Evolutionary conservation across 2,329 filamentous ascomycete genomes (phyloP).

Genomic region (Arthrobotrys megalospora): DNA sequence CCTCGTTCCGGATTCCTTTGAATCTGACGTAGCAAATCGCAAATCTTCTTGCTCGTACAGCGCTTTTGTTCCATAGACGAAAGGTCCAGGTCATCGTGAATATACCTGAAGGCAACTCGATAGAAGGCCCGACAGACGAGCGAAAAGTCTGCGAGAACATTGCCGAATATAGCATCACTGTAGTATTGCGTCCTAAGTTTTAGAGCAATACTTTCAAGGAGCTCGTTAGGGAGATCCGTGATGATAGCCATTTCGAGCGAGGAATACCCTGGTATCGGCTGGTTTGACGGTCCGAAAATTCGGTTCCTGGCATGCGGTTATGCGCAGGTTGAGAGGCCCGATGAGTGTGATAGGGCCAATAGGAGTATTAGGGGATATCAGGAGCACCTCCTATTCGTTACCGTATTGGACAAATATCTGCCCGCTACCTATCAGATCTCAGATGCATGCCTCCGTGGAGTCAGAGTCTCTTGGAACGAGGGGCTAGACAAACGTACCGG

Average conservation of each 20-base stretch:
- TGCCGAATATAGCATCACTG: slow-evolving; percentile 5
- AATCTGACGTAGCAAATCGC: slow-evolving; percentile 18
- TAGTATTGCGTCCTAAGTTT: slow-evolving; percentile 10
- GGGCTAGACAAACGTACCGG: not conserved
- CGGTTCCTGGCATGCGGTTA: not conserved
- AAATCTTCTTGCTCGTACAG: slow-evolving; percentile 3
- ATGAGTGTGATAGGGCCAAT: too few species aligned
- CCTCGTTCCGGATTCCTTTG: slow-evolving; percentile 34
- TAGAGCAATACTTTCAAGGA: slow-evolving; percentile 34
- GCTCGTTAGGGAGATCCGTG: slow-evolving; percentile 38
- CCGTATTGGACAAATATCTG: not conserved
- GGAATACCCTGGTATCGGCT: slow-evolving; percentile 1
- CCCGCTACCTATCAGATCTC: not conserved
- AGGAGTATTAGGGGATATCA: not conserved
- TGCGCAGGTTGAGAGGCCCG: not conserved
- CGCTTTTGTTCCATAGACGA: not conserved
- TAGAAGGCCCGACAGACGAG: slow-evolving; percentile 39
- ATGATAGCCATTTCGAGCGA: slow-evolving; percentile 15
- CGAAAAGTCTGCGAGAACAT: slow-evolving; percentile 26
- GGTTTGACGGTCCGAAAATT: not conserved
- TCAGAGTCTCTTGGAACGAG: not conserved
- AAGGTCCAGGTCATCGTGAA: slow-evolving; percentile 30
- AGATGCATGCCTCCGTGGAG: not conserved
- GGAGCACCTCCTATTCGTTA: not conserved
- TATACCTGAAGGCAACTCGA: slow-evolving; percentile 33